phyloP scores from a whole-genome alignment of 768 basidiomycete genomes.

The Rhizopogon rudus region DNA sequence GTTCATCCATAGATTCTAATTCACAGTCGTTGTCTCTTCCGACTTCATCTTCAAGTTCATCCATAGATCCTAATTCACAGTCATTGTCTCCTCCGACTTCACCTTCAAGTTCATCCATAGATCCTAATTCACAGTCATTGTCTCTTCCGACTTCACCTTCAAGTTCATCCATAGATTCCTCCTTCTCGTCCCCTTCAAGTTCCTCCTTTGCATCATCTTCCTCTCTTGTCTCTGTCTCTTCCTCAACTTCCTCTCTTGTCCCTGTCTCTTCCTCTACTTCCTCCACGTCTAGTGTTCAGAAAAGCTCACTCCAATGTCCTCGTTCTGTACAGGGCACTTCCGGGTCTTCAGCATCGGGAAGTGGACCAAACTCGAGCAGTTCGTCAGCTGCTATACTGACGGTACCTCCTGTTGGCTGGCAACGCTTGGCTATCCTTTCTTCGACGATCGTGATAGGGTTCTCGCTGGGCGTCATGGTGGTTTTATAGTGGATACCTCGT shows the following conservation, averaged over 20 bases:
- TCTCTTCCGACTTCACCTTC: too few species aligned
- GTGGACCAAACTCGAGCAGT: slow-evolving; percentile 6
- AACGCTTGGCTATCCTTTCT: slow-evolving; percentile 18
- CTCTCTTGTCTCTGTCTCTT: background rate
- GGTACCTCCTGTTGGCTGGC: slow-evolving; percentile 16
- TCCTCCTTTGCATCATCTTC: background rate
- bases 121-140: background rate
- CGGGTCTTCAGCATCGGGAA: background rate
- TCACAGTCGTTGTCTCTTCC: background rate
- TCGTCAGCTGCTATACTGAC: slow-evolving; percentile 5
- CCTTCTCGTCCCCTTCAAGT: background rate
- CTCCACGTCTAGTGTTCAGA: background rate
- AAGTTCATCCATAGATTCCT: background rate
- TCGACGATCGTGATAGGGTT: slow-evolving; percentile 22
- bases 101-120: background rate
- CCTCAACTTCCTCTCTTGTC: background rate
- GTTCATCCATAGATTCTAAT: background rate
- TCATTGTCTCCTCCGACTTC: too few species aligned
- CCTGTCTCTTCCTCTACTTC: background rate
- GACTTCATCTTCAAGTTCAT: background rate
- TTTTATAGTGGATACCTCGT: slow-evolving; percentile 13
- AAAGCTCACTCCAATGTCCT: background rate
- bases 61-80: background rate
- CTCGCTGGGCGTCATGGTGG: slow-evolving; percentile 18
- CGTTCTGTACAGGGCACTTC: background rate